A percentile compares a stretch with the other conserved stretches of the same genome.
Conservation (phyloP, 768 basidiomycete genomes). For the Rhodotorula toruloides region DNA sequence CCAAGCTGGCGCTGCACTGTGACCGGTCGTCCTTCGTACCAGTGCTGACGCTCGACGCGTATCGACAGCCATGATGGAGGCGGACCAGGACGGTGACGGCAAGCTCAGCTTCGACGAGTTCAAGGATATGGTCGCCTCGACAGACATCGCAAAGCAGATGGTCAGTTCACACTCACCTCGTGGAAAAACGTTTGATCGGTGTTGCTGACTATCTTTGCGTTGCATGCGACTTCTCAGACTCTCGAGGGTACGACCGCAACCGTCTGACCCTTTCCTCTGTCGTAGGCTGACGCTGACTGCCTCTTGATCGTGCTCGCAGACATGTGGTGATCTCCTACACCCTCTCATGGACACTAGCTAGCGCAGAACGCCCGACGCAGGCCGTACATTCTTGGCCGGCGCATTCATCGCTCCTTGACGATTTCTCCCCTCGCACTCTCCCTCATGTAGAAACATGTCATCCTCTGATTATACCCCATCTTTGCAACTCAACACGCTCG, state of each 20-base stretch:
- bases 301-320: constrained; percentile 1
- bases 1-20: too few species aligned
- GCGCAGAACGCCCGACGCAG: too few species aligned
- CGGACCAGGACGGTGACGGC: constrained; percentile 92
- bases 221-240: background rate
- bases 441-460: too few species aligned
- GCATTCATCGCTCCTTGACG: too few species aligned
- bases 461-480: background rate
- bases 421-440: too few species aligned
- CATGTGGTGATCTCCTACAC: constrained; percentile 34
- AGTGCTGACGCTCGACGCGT: background rate
- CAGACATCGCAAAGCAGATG: constrained; percentile 99
- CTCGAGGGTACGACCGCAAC: constrained; percentile 27
- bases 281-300: background rate
- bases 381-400: too few species aligned
- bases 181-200: background rate
- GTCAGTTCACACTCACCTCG: constrained; percentile 49
- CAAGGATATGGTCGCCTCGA: constrained; percentile 91
- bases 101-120: constrained; percentile 98
- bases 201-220: too few species aligned
- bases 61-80: constrained; percentile 79
- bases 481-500: background rate
- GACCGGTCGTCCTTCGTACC: too few species aligned
- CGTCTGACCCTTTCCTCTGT: background rate
- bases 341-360: too few species aligned